Base-by-base conservation (phyloP, 306 rosid genomes). In the Hippophae gyantsensis region DNA sequence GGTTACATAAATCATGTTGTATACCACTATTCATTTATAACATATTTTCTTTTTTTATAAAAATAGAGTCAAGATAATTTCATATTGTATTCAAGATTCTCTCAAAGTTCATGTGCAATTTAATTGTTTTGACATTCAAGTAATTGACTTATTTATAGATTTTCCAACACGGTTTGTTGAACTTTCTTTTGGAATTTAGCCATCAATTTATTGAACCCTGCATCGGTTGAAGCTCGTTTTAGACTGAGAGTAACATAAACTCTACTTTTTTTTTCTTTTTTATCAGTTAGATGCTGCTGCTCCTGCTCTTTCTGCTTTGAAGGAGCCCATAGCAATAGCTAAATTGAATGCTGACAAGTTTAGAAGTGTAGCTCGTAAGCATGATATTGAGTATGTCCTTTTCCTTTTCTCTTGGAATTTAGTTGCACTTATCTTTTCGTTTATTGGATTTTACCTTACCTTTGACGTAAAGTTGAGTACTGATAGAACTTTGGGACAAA, bases 211-310 rank as follows among this genome's bases (percentile, higher is more conserved):
- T 32, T 32, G 38, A 32, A 4, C 38, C 38, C 38, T 32, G 41
- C 57, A 10, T 14, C 14, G 5, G 14, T 59, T 26, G 8, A 14
- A 1, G 9, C 41, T 1, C 8, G 60, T 43, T 57, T 62, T 60
- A 11, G 13, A 27, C n/a, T 50, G 61, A 44, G 48, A 44, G 25
- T 66, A 57, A 57, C 51, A 51, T 43, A 27, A 10, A 55, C 10
- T 74, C 44, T 61, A 56, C 12, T 70, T 43, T 61, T 57, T 7
- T 59, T 57, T 18, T 7, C 57, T 3, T 4, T 32, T 32, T 54
- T 78, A 64, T 73, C 79, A 93, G 99, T 77, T 93, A 79, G 97
- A 92, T 76, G 86, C 86, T 48, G 99, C 96, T 0, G 99, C 96
- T 0, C 90, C 93, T 54, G 72, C 72, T 60, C 96, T 92, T 62